phyloP scores from a whole-genome alignment of 2,329 filamentous ascomycete genomes.

The Drechslerella coelobrocha region DNA sequence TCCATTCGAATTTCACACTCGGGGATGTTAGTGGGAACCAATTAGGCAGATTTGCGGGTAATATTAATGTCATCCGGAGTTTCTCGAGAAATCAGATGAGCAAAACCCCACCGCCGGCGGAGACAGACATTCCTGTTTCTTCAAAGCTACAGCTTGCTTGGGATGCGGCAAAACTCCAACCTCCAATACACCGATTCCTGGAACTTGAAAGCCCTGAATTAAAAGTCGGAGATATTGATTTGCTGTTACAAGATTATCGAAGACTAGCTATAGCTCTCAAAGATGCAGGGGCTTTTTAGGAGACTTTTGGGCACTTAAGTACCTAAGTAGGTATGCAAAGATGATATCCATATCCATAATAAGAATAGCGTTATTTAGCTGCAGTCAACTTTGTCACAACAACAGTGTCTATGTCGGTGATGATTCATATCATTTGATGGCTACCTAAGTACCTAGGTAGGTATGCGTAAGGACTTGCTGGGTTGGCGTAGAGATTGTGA shows the following conservation, averaged over 20 bases:
- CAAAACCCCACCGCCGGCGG: conserved; percentile 18
- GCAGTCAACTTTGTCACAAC: no score
- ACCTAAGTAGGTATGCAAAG: neutral
- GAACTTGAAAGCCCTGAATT: conserved; percentile 18
- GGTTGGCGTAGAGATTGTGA: no score
- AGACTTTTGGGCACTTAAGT: neutral
- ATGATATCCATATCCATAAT: neutral
- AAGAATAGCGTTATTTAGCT: no score
- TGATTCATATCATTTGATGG: no score
- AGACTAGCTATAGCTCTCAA: conserved; percentile 31
- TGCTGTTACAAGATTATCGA: conserved; percentile 36
- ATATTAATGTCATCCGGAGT: conserved; percentile 48
- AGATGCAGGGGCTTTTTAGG: conserved; percentile 15
- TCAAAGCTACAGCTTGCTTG: neutral
- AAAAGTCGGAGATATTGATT: conserved; percentile 34
- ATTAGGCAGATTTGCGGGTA: conserved; percentile 45
- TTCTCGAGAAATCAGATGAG: conserved; percentile 31
- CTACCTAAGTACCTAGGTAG: no score
- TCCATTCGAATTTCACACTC: neutral
- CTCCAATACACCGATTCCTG: conserved; percentile 29
- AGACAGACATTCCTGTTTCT: neutral
- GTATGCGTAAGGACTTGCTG: no score
- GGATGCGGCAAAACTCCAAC: conserved; percentile 3
- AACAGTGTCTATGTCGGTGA: no score
- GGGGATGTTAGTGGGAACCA: conserved; percentile 17